Percentiles rank a stretch among this genome's conserved stretches.
These are phyloP conservation scores for Porcisia deanei DNA, from an alignment of 208 protist genomes.

Conservation along the genomic window DNA sequence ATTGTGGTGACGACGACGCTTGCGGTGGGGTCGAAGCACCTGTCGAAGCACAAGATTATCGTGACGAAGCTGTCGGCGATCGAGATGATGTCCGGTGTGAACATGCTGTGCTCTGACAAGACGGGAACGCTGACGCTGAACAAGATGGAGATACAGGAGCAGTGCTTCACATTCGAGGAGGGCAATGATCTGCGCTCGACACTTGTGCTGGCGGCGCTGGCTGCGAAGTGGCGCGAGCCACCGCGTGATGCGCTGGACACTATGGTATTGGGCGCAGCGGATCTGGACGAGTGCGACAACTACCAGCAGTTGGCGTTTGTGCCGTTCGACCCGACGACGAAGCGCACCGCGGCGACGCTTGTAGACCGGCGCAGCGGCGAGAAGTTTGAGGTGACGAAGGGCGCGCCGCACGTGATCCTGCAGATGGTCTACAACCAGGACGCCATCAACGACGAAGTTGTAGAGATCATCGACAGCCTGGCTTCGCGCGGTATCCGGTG, in stretches of 20 bases:
- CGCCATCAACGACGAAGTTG: conserved; percentile 72
- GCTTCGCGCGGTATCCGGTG: conserved; percentile 73
- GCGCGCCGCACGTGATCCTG: conserved; percentile 85
- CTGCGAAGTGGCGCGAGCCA: conserved; percentile 91
- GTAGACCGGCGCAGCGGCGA: conserved; percentile 59
- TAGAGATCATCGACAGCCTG: conserved; percentile 71
- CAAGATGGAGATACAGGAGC: conserved; percentile 88
- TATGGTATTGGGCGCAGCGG: conserved; percentile 77
- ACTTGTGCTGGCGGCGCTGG: conserved; percentile 79
- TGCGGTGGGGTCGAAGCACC: conserved; percentile 88
- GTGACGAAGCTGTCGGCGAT: conserved; percentile 94
- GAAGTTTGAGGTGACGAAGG: conserved; percentile 86
- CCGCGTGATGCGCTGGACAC: conserved; percentile 90
- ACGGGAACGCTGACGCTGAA: conserved; percentile 95
- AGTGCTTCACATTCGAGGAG: conserved; percentile 74
- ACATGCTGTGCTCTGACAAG: conserved; percentile 95
- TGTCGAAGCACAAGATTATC: conserved; percentile 94
- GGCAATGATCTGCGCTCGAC: conserved; percentile 58
- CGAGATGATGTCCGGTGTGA: conserved; percentile 90
- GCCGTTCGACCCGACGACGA: conserved; percentile 21
- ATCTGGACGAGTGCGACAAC: conserved; percentile 82
- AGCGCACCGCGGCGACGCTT: conserved; percentile 55
- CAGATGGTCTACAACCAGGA: conserved; percentile 77
- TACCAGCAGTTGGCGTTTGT: conserved; percentile 76
- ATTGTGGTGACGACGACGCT: conserved; percentile 89